Conservation (phyloP, 345 rosid genomes). For the thale cress (Arabidopsis thaliana) region DNA sequence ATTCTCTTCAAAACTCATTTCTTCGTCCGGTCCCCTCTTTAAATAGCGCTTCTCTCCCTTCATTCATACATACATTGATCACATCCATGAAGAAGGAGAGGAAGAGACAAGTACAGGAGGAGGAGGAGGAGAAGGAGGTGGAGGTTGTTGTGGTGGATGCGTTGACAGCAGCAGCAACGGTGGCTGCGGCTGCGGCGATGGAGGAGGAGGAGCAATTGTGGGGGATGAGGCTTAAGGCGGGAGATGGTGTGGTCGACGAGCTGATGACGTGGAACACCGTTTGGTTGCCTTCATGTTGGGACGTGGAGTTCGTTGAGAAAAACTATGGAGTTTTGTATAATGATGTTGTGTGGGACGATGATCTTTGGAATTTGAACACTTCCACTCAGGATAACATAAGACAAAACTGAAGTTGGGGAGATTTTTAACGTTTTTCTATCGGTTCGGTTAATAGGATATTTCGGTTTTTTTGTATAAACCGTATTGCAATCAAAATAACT, state of each 20-base stretch:
- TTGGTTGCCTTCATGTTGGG: slow-evolving; percentile 42
- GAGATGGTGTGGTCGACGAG: slow-evolving; percentile 32
- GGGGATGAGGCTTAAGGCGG: slow-evolving; percentile 29
- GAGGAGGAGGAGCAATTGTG: slow-evolving; percentile 40
- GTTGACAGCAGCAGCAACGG: slow-evolving; percentile 38
- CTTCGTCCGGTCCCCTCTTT: slow-evolving; percentile 25
- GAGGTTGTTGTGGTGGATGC: slow-evolving; percentile 42
- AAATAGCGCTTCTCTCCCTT: slow-evolving; percentile 16
- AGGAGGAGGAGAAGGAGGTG: not conserved
- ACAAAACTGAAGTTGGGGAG: not conserved
- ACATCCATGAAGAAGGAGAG: slow-evolving; percentile 38
- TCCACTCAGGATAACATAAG: slow-evolving; percentile 25
- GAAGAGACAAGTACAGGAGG: slow-evolving; percentile 18
- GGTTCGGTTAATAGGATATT: slow-evolving; percentile 4
- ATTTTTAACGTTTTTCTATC: not conserved
- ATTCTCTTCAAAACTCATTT: slow-evolving; percentile 24
- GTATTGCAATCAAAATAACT: slow-evolving; percentile 21
- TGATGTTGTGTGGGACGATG: slow-evolving; percentile 46
- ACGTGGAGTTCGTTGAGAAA: slow-evolving; percentile 43
- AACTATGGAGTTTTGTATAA: slow-evolving; percentile 41
- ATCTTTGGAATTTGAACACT: slow-evolving; percentile 43
- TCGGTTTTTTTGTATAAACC: slow-evolving; percentile 8
- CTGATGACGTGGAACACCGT: slow-evolving; percentile 42
- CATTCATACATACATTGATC: slow-evolving; percentile 31
- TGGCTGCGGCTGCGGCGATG: slow-evolving; percentile 46